Conservation (phyloP, 2,329 filamentous ascomycete genomes). For the Stenocarpella maydis region DNA sequence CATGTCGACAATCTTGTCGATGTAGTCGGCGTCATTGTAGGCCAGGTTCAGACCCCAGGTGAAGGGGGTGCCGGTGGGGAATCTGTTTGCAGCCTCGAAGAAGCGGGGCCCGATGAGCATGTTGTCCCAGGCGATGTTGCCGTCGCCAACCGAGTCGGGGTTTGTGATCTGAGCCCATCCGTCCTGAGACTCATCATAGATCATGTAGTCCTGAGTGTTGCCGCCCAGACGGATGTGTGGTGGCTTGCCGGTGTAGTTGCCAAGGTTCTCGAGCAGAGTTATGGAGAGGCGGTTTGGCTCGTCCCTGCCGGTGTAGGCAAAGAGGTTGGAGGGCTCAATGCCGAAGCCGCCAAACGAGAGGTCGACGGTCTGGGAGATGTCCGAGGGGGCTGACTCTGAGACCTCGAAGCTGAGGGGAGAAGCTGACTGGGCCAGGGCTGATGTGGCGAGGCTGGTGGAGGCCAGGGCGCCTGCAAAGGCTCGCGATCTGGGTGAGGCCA, state of each 20-base stretch:
- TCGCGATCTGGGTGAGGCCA: slow-evolving; percentile 27
- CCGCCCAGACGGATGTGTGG: slow-evolving; percentile 59
- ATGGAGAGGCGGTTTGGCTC: slow-evolving; percentile 53
- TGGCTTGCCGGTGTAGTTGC: slow-evolving; percentile 56
- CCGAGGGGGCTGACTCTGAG: slow-evolving; percentile 25
- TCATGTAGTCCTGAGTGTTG: slow-evolving; percentile 60
- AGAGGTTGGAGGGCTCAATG: slow-evolving; percentile 61
- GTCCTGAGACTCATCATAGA: slow-evolving; percentile 49
- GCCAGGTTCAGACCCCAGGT: slow-evolving; percentile 60
- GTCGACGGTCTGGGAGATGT: slow-evolving; percentile 41
- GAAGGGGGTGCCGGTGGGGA: slow-evolving; percentile 57
- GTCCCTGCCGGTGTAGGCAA: slow-evolving; percentile 56
- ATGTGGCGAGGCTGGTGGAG: slow-evolving; percentile 24
- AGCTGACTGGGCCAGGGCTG: slow-evolving; percentile 19
- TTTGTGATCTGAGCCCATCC: slow-evolving; percentile 50
- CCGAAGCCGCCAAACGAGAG: slow-evolving; percentile 58
- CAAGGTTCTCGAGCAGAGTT: slow-evolving; percentile 58
- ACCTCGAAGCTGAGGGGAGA: slow-evolving; percentile 23
- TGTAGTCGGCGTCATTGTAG: slow-evolving; percentile 53
- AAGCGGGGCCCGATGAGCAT: slow-evolving; percentile 57
- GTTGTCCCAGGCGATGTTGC: slow-evolving; percentile 50
- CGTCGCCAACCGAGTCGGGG: slow-evolving; percentile 48
- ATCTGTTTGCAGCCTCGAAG: slow-evolving; percentile 56
- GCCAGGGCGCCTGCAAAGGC: slow-evolving; percentile 26
- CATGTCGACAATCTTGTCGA: slow-evolving; percentile 50